phyloP scores from a whole-genome alignment of 108 stramenopile genomes.

The Schizochytrium sp. region DNA sequence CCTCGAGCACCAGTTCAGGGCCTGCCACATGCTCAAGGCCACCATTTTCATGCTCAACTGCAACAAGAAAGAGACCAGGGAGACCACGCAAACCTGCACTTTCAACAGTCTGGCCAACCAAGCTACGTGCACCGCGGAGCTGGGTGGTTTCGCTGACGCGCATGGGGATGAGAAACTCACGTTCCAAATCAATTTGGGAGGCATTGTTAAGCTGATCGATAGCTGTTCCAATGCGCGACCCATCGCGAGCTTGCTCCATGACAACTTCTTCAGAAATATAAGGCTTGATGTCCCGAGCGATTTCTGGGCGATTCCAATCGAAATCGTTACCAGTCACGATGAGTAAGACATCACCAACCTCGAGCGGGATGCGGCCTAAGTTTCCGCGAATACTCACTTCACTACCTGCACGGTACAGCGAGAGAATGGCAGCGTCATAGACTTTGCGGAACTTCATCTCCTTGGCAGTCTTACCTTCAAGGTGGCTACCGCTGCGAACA shows the following conservation, averaged over 20 bases:
- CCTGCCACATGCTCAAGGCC: conserved; percentile 36
- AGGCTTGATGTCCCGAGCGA: conserved; percentile 23
- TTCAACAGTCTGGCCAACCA: conserved; percentile 42
- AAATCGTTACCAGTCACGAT: conserved; percentile 57
- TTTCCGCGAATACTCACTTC: conserved; percentile 43
- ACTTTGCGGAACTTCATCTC: conserved; percentile 58
- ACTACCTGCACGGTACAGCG: conserved; percentile 16
- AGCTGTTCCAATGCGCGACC: not conserved
- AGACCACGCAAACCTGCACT: conserved; percentile 53
- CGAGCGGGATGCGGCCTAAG: conserved; percentile 14
- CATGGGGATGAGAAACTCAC: conserved; percentile 60
- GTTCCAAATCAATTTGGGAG: conserved; percentile 4
- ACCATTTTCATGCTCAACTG: not conserved
- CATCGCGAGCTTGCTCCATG: not conserved
- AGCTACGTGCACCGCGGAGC: conserved; percentile 36
- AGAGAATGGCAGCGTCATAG: conserved; percentile 54
- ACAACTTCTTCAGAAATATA: not conserved
- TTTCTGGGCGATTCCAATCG: not conserved
- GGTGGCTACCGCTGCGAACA: conserved; percentile 32
- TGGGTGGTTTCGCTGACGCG: conserved; percentile 31
- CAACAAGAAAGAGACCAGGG: conserved; percentile 34
- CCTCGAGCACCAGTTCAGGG: not conserved
- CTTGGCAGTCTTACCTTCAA: conserved; percentile 55
- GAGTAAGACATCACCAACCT: conserved; percentile 43
- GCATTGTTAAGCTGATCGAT: not conserved